Evolutionary conservation across 129 eudicot genomes (phyloP).

Genomic region (Solidago caesia): DNA sequence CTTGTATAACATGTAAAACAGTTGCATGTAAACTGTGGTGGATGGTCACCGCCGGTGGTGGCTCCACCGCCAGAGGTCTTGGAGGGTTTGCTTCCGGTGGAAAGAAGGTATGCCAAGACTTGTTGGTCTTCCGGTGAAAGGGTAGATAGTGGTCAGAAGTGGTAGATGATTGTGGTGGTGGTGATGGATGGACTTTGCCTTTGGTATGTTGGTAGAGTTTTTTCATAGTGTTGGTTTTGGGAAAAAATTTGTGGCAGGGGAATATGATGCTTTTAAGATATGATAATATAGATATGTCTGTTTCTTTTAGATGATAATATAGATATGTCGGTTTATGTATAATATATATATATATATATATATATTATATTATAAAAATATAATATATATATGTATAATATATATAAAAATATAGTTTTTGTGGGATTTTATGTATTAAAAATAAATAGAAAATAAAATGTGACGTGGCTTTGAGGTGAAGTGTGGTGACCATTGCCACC

Average conservation of each 20-base stretch:
- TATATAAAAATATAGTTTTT: no score
- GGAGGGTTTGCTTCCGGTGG: constrained; percentile 27
- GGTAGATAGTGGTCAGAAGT: constrained; percentile 42
- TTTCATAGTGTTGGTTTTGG: constrained; percentile 40
- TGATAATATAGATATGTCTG: no score
- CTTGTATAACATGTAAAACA: constrained; percentile 71
- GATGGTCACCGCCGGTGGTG: constrained; percentile 30
- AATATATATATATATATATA: no score
- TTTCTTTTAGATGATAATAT: no score
- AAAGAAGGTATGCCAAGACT: constrained; percentile 70
- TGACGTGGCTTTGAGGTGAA: no score
- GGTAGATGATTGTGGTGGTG: constrained; percentile 37
- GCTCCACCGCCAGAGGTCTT: constrained; percentile 9
- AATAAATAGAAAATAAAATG: no score
- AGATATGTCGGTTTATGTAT: no score
- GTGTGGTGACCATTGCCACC: no score
- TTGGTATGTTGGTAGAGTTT: constrained; percentile 59
- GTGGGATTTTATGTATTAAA: no score
- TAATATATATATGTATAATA: no score
- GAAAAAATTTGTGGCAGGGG: constrained; percentile 13
- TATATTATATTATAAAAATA: no score
- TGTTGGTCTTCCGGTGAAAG: constrained; percentile 59
- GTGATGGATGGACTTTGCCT: constrained; percentile 71
- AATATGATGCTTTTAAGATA: constrained; percentile 29
- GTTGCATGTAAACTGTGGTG: constrained; percentile 54